phyloP scores from a whole-genome alignment of 495 filamentous ascomycete genomes.

The Terfezia claveryi region DNA sequence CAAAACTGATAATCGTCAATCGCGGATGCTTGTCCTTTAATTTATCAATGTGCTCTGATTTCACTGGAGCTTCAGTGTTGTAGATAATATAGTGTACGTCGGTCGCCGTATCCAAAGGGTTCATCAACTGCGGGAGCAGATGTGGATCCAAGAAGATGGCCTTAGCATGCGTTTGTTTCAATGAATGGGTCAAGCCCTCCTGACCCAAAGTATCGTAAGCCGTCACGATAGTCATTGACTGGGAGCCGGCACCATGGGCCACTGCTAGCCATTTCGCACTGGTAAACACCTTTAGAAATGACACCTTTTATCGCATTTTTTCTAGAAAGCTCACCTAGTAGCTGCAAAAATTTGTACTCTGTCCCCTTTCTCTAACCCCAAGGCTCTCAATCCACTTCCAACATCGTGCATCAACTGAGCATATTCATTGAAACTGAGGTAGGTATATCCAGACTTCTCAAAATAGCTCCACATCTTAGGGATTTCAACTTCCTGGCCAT shows the following conservation, averaged over 20 bases:
- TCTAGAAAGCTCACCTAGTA: slow-evolving; percentile 34
- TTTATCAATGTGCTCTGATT: slow-evolving; percentile 57
- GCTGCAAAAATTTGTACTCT: slow-evolving; percentile 75
- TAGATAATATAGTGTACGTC: slow-evolving; percentile 71
- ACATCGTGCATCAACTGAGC: slow-evolving; percentile 50
- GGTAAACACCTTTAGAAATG: slow-evolving; percentile 1
- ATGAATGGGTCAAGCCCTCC: slow-evolving; percentile 76
- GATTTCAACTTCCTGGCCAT: slow-evolving; percentile 70
- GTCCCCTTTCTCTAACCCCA: slow-evolving; percentile 52
- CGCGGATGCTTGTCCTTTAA: slow-evolving; percentile 48
- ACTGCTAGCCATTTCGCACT: slow-evolving; percentile 59
- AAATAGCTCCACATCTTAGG: slow-evolving; percentile 95
- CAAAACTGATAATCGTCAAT: slow-evolving; percentile 58
- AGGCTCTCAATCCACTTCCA: slow-evolving; percentile 55
- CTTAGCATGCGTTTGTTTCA: slow-evolving; percentile 66
- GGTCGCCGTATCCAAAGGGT: slow-evolving; percentile 58
- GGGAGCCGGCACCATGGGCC: slow-evolving; percentile 59
- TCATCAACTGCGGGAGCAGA: slow-evolving; percentile 57
- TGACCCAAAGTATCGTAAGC: slow-evolving; percentile 95
- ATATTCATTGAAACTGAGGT: slow-evolving; percentile 73
- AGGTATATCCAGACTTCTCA: slow-evolving; percentile 74
- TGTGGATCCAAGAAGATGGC: slow-evolving; percentile 79
- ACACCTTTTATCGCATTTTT: no score
- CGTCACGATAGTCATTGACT: slow-evolving; percentile 86
- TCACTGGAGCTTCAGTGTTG: slow-evolving; percentile 56